Evolutionary conservation across 139 green algal species (phyloP).

Genomic region (Chlorella sp.): DNA sequence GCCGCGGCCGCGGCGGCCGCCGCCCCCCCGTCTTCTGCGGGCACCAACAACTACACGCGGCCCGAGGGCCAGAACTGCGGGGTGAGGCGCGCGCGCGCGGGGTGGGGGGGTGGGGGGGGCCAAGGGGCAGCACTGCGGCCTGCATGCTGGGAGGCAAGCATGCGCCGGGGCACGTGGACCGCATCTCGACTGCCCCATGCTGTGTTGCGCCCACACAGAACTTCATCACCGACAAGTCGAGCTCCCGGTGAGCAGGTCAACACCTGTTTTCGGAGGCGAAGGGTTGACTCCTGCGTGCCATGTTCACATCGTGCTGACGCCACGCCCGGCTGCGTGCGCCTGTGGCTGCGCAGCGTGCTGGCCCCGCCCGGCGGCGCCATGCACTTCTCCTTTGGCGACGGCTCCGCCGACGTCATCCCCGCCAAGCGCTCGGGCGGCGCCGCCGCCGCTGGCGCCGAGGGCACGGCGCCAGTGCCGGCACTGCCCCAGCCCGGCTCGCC

Average conservation of each 20-base stretch:
- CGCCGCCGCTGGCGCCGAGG: background rate
- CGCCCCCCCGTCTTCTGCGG: constrained; percentile 3
- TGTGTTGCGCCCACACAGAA: background rate
- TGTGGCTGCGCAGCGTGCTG: constrained; percentile 13
- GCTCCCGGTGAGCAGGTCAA: background rate
- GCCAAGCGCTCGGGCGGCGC: background rate
- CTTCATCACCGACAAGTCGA: background rate
- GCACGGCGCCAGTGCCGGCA: background rate
- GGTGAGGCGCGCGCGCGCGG: no score
- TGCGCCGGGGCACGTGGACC: background rate
- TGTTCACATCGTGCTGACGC: no score
- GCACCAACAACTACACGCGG: constrained; percentile 78
- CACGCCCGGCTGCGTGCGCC: no score
- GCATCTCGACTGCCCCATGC: background rate
- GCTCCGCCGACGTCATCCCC: background rate
- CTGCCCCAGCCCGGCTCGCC: no score
- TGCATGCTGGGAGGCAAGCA: background rate
- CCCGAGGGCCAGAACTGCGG: constrained; percentile 74
- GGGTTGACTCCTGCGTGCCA: no score
- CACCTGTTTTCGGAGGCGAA: background rate
- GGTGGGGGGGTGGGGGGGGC: background rate
- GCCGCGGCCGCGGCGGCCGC: background rate
- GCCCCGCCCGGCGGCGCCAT: constrained; percentile 17
- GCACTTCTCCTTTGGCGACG: constrained; percentile 5
- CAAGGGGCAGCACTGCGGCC: background rate